Evolutionary conservation across 1,284 basidiomycete species (phyloP).

Genomic region (Trichosporon sp.): DNA sequence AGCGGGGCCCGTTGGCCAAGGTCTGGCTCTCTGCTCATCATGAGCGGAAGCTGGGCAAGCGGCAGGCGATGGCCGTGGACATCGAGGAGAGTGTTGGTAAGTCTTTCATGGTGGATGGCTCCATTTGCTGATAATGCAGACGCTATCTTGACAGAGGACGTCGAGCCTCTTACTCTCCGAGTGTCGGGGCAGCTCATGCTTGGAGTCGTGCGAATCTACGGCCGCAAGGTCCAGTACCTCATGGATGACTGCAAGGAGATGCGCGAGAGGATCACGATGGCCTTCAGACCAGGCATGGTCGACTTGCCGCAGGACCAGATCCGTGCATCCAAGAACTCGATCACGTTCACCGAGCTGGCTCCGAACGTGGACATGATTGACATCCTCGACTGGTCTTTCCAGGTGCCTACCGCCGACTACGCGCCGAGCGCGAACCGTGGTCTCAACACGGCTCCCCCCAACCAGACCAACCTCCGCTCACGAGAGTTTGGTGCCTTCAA

Average conservation of each 20-base stretch:
- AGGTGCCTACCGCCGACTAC: conserved; percentile 11
- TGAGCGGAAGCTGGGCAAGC: conserved; percentile 95
- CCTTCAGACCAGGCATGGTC: conserved; percentile 85
- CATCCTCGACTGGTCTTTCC: conserved; percentile 40
- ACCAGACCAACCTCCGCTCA: conserved; percentile 27
- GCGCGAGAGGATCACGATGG: conserved; percentile 89
- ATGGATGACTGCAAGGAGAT: conserved; percentile 97
- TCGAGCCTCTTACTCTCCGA: conserved; percentile 79
- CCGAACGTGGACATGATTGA: conserved; percentile 25
- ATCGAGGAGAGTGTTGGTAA: conserved; percentile 86
- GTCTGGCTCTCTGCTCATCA: conserved; percentile 99
- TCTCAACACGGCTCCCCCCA: conserved; percentile 20
- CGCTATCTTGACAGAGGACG: conserved; percentile 74
- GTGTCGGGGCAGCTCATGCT: conserved; percentile 90
- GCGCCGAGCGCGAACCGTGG: conserved; percentile 6
- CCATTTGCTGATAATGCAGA: conserved; percentile 50
- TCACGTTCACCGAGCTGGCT: conserved; percentile 37
- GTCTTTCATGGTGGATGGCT: conserved; percentile 34
- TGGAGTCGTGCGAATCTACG: conserved; percentile 95
- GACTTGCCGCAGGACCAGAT: conserved; percentile 93
- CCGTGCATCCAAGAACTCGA: conserved; percentile 68
- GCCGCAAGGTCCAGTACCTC: conserved; percentile 93
- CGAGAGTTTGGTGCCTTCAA: conserved; percentile 44
- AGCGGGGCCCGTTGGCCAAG: conserved; percentile 86
- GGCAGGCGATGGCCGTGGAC: conserved; percentile 86